These are phyloP conservation scores for Leccinum fibrillosum DNA, from an alignment of 768 basidiomycete species.

Conservation along the genomic window DNA sequence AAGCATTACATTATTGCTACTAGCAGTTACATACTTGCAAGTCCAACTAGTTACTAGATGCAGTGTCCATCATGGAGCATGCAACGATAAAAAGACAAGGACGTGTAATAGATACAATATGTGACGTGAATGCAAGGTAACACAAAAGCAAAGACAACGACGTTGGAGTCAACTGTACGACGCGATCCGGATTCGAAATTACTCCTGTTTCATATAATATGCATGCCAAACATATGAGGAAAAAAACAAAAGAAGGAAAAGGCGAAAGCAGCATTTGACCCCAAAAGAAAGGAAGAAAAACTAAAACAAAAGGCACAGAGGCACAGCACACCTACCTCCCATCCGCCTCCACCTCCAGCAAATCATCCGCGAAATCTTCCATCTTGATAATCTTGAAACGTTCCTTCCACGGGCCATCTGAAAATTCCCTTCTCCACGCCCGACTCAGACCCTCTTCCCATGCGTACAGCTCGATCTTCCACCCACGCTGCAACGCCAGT, in stretches of 20 bases:
- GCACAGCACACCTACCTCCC: constrained; percentile 11
- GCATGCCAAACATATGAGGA: background rate
- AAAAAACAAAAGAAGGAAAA: background rate
- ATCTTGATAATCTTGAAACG: constrained; percentile 57
- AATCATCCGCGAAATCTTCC: constrained; percentile 62
- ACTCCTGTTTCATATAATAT: background rate
- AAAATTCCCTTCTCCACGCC: constrained; percentile 74
- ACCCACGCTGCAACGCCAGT: constrained; percentile 83
- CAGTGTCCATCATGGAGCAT: background rate
- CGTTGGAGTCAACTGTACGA: background rate
- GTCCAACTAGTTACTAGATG: background rate
- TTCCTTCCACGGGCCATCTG: constrained; percentile 41
- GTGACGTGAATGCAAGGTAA: constrained; percentile 3
- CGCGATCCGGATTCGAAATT: background rate
- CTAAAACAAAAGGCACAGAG: background rate
- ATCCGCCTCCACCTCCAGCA: constrained; percentile 44
- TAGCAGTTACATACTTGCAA: background rate
- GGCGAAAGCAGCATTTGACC: background rate
- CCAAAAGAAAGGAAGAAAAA: background rate
- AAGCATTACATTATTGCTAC: too few relatives aligned
- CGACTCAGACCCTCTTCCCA: constrained; percentile 85
- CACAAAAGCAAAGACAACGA: constrained; percentile 5
- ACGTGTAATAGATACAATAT: constrained; percentile 10
- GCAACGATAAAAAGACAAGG: background rate
- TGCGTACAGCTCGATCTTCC: constrained; percentile 93